These are phyloP conservation scores for Sclerotinia minor DNA, from an alignment of 2,329 filamentous ascomycete species.

Conservation along the genomic window DNA sequence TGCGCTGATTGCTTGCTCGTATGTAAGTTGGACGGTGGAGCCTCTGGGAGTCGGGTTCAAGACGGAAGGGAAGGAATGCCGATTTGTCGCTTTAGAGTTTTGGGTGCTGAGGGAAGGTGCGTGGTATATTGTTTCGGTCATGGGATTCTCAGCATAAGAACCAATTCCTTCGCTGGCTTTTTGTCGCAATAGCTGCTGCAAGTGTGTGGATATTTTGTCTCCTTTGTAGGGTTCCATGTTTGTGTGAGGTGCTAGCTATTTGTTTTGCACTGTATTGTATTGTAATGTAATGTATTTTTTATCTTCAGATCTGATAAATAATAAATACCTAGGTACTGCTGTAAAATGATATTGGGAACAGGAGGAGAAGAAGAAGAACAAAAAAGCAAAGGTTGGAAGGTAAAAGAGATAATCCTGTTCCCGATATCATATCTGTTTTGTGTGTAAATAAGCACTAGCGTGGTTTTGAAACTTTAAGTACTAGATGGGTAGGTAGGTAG, in stretches of 20 bases:
- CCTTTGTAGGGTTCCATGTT: conserved; percentile 12
- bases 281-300: not conserved
- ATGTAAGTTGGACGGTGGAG: not conserved
- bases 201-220: not conserved
- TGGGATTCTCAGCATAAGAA: not conserved
- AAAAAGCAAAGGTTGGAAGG: not conserved
- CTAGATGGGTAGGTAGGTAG: no score
- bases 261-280: not conserved
- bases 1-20: conserved; percentile 3
- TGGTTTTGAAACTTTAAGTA: not conserved
- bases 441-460: conserved; percentile 13
- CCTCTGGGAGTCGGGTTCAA: not conserved
- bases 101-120: not conserved
- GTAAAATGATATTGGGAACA: no score
- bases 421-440: not conserved
- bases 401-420: not conserved
- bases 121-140: not conserved
- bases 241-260: conserved; percentile 3
- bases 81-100: not conserved
- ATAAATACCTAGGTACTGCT: no score
- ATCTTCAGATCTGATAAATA: not conserved
- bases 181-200: not conserved
- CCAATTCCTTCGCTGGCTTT: conserved; percentile 5
- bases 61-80: not conserved
- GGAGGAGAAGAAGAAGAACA: no score